Evolutionary conservation across 2,329 filamentous ascomycete species (phyloP).

Genomic region (Arthrobotrys sinensis): DNA sequence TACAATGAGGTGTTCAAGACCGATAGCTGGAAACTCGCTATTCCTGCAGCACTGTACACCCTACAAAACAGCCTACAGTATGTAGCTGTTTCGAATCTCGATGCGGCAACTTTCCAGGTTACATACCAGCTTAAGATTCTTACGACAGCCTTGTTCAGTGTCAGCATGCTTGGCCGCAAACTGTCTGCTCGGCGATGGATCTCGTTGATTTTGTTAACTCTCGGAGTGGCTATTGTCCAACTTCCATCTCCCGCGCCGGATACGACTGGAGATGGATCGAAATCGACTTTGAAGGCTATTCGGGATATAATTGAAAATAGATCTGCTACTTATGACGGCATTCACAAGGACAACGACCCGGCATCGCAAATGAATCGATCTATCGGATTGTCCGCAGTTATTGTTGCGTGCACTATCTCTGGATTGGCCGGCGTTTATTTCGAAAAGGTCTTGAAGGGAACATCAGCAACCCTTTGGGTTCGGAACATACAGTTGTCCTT

Average conservation of each 20-base stretch:
- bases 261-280: slow-evolving; percentile 72
- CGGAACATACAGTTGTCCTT: slow-evolving; percentile 95
- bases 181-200: slow-evolving; percentile 84
- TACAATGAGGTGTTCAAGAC: slow-evolving; percentile 85
- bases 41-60: slow-evolving; percentile 90
- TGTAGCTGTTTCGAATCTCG: slow-evolving; percentile 88
- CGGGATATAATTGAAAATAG: slow-evolving; percentile 73
- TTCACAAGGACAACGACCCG: slow-evolving; percentile 72
- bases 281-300: slow-evolving; percentile 88
- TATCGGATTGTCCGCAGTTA: slow-evolving; percentile 82
- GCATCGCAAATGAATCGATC: slow-evolving; percentile 79
- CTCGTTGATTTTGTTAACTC: slow-evolving; percentile 81
- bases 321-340: slow-evolving; percentile 68
- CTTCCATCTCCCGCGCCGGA: slow-evolving; percentile 74
- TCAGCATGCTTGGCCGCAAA: slow-evolving; percentile 80
- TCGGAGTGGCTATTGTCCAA: slow-evolving; percentile 88
- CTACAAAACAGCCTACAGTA: slow-evolving; percentile 96
- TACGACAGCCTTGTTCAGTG: slow-evolving; percentile 88
- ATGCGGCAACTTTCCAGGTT: slow-evolving; percentile 93
- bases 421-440: slow-evolving; percentile 89
- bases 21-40: slow-evolving; percentile 94
- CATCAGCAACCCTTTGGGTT: slow-evolving; percentile 89
- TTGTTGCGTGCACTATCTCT: slow-evolving; percentile 83
- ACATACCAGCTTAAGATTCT: slow-evolving; percentile 96
- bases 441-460: slow-evolving; percentile 92